Percentiles rank a stretch among this genome's conserved stretches.
phyloP scores from a whole-genome alignment of 2,329 filamentous ascomycete genomes.

The Chaetoscypha palmicola region DNA sequence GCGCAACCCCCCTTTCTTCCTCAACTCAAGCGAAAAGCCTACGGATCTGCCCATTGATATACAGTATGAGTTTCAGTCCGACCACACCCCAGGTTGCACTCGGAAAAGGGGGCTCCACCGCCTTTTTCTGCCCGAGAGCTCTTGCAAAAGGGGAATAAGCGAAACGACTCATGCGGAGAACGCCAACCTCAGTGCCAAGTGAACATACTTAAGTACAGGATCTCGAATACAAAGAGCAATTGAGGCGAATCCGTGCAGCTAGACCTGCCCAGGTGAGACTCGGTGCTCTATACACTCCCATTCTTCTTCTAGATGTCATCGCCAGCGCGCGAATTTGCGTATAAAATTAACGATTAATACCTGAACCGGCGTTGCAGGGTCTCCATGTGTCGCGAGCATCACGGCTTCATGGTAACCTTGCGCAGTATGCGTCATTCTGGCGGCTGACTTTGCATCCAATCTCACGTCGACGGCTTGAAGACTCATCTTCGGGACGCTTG shows the following conservation, averaged over 20 bases:
- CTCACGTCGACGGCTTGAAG: conserved; percentile 2
- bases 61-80: background rate
- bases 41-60: background rate
- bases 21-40: background rate
- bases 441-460: conserved; percentile 6
- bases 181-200: too few relatives aligned
- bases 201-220: too few relatives aligned
- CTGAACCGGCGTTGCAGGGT: background rate
- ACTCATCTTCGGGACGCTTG: conserved; percentile 3
- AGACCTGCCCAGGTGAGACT: too few relatives aligned
- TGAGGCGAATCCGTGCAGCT: too few relatives aligned
- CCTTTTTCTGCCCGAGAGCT: too few relatives aligned
- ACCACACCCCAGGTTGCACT: background rate
- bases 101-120: background rate
- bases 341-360: background rate
- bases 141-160: too few relatives aligned
- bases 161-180: too few relatives aligned
- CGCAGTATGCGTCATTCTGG: conserved; percentile 9
- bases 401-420: background rate
- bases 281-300: too few relatives aligned
- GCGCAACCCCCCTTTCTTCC: background rate
- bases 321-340: background rate
- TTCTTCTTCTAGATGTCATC: background rate
- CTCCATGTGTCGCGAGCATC: conserved; percentile 1
- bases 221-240: too few relatives aligned